Conservation (phyloP, 768 basidiomycete species). For the Suillus subluteus region DNA sequence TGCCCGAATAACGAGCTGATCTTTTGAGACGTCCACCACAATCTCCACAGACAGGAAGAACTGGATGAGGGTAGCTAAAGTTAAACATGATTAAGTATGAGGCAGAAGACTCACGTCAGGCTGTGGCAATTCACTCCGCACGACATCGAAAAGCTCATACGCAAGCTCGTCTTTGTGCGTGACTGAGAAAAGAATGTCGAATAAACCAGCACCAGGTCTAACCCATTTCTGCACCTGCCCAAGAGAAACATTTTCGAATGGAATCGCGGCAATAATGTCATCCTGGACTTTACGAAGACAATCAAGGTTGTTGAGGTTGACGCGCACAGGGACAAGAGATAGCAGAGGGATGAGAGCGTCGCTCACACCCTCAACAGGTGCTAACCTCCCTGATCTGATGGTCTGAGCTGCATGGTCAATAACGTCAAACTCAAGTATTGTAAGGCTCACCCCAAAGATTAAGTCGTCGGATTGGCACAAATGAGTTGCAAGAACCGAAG, state of each 20-base stretch:
- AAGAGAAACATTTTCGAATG: slow-evolving; percentile 36
- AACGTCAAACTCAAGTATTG: background rate
- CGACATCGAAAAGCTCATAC: slow-evolving; percentile 27
- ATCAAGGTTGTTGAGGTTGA: slow-evolving; percentile 19
- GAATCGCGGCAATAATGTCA: slow-evolving; percentile 30
- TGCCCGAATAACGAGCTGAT: slow-evolving; percentile 22
- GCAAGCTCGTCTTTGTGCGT: slow-evolving; percentile 26
- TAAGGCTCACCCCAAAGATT: slow-evolving; percentile 34
- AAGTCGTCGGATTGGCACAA: slow-evolving; percentile 31
- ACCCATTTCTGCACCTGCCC: slow-evolving; percentile 36
- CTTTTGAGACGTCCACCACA: slow-evolving; percentile 24
- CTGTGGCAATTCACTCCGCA: slow-evolving; percentile 34
- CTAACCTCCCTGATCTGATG: slow-evolving; percentile 35
- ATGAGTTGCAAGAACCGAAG: slow-evolving; percentile 26
- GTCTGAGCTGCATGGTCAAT: slow-evolving; percentile 21
- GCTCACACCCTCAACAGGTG: slow-evolving; percentile 29
- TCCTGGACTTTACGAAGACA: slow-evolving; percentile 27
- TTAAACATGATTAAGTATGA: background rate
- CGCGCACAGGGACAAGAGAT: slow-evolving; percentile 33
- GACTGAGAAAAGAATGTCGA: slow-evolving; percentile 37
- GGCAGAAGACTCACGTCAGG: slow-evolving; percentile 30
- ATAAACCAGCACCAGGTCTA: slow-evolving; percentile 24
- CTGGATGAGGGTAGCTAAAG: slow-evolving; percentile 13
- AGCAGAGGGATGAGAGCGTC: slow-evolving; percentile 29
- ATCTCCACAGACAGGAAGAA: slow-evolving; percentile 30